These are phyloP conservation scores for Neofusicoccum umdonicola DNA, from an alignment of 2,329 filamentous ascomycete genomes.

Conservation along the genomic window DNA sequence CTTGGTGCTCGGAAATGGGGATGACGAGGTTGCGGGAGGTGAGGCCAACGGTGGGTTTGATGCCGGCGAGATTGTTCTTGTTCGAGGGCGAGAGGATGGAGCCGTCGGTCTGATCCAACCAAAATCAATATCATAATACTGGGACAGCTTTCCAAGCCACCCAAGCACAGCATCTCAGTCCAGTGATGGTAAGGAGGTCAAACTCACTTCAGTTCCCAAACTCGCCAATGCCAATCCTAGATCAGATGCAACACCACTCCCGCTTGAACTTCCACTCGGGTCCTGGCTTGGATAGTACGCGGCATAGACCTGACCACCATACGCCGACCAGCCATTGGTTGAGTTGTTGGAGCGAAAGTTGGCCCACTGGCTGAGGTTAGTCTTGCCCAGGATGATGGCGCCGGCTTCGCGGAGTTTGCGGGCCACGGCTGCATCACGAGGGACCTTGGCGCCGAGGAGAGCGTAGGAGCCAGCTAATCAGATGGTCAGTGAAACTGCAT, in stretches of 20 bases:
- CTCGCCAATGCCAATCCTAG: slow-evolving; percentile 59
- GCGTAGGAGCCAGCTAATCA: slow-evolving; percentile 58
- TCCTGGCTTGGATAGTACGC: slow-evolving; percentile 63
- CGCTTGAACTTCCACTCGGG: slow-evolving; percentile 61
- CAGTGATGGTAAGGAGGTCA: too few relatives aligned
- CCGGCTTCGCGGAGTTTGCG: slow-evolving; percentile 56
- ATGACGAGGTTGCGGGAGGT: slow-evolving; percentile 63
- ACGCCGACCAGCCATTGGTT: slow-evolving; percentile 63
- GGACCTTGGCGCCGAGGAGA: slow-evolving; percentile 57
- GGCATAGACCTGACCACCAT: slow-evolving; percentile 61
- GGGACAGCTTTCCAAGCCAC: too few relatives aligned
- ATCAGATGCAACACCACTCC: slow-evolving; percentile 59
- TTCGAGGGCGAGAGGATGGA: slow-evolving; percentile 60
- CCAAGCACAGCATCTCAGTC: too few relatives aligned
- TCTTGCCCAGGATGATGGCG: slow-evolving; percentile 64
- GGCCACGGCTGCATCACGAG: slow-evolving; percentile 58
- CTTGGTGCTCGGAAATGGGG: slow-evolving; percentile 59
- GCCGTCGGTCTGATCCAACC: slow-evolving; percentile 51
- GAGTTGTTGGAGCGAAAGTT: slow-evolving; percentile 59
- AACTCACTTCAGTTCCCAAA: slow-evolving; percentile 55
- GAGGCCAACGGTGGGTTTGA: slow-evolving; percentile 57
- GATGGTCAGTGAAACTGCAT: too few relatives aligned
- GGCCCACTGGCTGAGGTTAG: slow-evolving; percentile 64
- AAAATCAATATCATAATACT: too few relatives aligned
- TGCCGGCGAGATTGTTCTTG: slow-evolving; percentile 62